Evolutionary conservation across 2,329 filamentous ascomycete species (phyloP), one percentile per base, ranked within the genome.

Genomic region (Trichophyton schoenleinii): DNA sequence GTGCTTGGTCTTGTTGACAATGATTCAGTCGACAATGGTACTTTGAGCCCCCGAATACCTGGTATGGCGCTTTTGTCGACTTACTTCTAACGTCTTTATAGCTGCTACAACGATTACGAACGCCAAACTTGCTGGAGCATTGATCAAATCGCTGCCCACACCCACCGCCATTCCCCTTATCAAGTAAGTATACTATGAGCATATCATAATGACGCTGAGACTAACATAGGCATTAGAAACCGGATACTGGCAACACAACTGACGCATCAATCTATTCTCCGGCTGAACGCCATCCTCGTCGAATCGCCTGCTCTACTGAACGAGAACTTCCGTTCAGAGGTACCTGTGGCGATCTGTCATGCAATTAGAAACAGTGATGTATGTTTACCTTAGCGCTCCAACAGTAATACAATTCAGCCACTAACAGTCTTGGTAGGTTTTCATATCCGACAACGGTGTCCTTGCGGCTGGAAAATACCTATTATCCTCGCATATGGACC

Each of bases 381-480:
- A 79, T 81, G 85, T 79, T 62, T 60, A 38, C 62, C 63, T 28
- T 64, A 67, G 20, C 20, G 28, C 9, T 55, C 15, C 28, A 31
- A 31, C 6, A 6, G 28, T 22, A 11, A 38, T 57, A 18, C 28
- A 22, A 18, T 18, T 34, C 15, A 36, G 1, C 34, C 9, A 55
- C 52, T 34, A n/a, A 36, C 31, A 38, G 1, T 5, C 3, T 28
- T 7, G 42, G 60, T 67, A 91, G 85, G 81, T 86, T n/a, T 90
- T 88, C 71, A 85, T 97, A 63, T 85, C 89, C 58, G 89, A 96
- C 70, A 96, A 96, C 71, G 87, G 84, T 67, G 88, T 96, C 63
- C 80, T 96, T 36, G 92, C 92, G 42, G 87, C 91, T 20, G 94
- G 92, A 67, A 97, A 97, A 74, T 95, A 90, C 70, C 80, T 97